Evolutionary conservation across 1,284 basidiomycete species (phyloP).

Genomic region (Spongispora temasekensis): DNA sequence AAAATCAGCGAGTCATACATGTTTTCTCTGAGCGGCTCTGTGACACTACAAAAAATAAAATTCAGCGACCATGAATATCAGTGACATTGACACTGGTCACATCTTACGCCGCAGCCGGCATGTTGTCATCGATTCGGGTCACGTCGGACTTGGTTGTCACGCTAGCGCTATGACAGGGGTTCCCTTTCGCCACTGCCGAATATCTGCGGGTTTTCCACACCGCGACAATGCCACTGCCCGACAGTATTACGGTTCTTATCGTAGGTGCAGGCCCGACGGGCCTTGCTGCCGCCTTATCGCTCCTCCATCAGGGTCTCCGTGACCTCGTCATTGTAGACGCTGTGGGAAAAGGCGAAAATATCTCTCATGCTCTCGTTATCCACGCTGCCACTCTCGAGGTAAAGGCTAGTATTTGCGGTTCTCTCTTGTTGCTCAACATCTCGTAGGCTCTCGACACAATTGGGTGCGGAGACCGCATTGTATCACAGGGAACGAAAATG

Average conservation of each 20-base stretch:
- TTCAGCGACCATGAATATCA: too few species aligned
- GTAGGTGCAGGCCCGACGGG: conserved; percentile 30
- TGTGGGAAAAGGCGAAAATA: neutral
- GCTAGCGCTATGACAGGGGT: neutral
- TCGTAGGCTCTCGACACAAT: neutral
- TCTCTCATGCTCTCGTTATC: neutral
- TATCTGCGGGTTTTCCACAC: too few species aligned
- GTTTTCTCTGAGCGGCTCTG: too few species aligned
- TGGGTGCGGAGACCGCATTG: conserved; percentile 20
- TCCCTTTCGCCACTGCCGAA: neutral
- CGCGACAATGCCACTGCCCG: conserved; percentile 20
- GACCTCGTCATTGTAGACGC: conserved; percentile 33
- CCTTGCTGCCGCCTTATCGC: conserved; percentile 23
- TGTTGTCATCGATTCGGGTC: too few species aligned
- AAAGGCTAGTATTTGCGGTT: neutral
- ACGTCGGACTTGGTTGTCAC: too few species aligned
- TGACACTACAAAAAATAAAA: too few species aligned
- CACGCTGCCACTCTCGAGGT: neutral
- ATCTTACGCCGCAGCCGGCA: too few species aligned
- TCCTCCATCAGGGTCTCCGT: conserved; percentile 39
- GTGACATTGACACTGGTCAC: too few species aligned
- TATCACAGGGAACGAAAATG: conserved; percentile 40
- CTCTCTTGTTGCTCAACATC: neutral
- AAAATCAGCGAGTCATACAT: too few species aligned
- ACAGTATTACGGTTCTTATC: neutral